Percentiles rank a stretch among this genome's conserved stretches.
phyloP scores from a whole-genome alignment of 768 basidiomycete species.

The Favolaschia claudopus region DNA sequence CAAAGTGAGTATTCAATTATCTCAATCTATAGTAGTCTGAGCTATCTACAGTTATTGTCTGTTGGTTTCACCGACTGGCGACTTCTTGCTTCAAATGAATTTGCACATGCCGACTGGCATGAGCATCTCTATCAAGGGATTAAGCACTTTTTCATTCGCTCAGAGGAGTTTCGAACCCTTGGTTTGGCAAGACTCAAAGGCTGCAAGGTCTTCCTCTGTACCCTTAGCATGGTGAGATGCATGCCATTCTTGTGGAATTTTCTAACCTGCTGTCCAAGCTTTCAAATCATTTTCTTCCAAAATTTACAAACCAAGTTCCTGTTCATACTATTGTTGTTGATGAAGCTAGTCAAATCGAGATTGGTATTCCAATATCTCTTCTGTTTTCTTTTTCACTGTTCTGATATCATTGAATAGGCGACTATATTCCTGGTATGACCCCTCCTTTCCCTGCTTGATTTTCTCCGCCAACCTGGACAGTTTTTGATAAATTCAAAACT shows the following conservation, averaged over 20 bases:
- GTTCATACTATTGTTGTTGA: constrained; percentile 63
- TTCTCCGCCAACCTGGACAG: neutral
- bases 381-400: constrained; percentile 44
- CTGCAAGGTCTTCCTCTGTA: constrained; percentile 74
- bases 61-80: constrained; percentile 64
- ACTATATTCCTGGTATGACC: constrained; percentile 27
- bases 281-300: constrained; percentile 45
- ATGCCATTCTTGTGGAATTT: neutral
- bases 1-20: constrained; percentile 3
- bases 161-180: constrained; percentile 43
- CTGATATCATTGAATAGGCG: constrained; percentile 13
- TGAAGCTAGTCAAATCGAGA: constrained; percentile 74
- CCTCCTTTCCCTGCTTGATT: neutral
- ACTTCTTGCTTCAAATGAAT: constrained; percentile 74
- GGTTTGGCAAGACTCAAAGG: constrained; percentile 37
- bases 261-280: constrained; percentile 38
- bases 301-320: constrained; percentile 47
- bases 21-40: neutral
- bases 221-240: constrained; percentile 67
- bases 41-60: constrained; percentile 64
- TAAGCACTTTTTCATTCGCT: constrained; percentile 57
- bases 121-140: constrained; percentile 74
- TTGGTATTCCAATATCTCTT: constrained; percentile 45
- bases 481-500: constrained; percentile 47
- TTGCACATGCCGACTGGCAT: constrained; percentile 73